Evolutionary conservation across 208 protist genomes (phyloP).

Genomic region (Leishmania gerbilli): DNA sequence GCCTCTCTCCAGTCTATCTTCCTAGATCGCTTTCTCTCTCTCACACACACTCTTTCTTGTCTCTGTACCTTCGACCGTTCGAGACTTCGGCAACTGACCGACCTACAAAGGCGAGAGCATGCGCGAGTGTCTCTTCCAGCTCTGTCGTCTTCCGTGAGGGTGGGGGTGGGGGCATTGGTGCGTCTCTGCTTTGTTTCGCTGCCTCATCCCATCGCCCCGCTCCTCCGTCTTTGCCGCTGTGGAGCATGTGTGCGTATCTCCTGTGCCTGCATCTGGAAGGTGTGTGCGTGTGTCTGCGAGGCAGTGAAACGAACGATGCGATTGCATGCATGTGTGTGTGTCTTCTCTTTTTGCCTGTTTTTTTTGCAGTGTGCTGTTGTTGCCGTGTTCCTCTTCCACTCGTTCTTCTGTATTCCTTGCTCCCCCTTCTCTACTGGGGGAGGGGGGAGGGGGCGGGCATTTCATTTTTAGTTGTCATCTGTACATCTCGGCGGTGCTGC

Average conservation of each 20-base stretch:
- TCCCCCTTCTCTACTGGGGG: not conserved
- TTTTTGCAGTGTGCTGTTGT: not conserved
- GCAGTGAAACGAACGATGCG: too few species aligned
- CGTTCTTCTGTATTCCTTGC: not conserved
- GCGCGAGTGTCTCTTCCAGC: not conserved
- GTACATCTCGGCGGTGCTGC: not conserved
- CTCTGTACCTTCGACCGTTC: not conserved
- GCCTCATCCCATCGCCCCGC: not conserved
- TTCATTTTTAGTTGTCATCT: not conserved
- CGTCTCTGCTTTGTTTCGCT: not conserved
- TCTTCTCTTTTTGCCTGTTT: not conserved
- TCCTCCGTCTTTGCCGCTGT: not conserved
- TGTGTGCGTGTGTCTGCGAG: not conserved
- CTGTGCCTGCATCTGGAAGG: not conserved
- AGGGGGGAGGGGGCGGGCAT: not conserved
- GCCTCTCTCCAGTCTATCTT: not conserved
- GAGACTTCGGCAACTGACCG: not conserved
- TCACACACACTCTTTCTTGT: not conserved
- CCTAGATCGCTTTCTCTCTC: not conserved
- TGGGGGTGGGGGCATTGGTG: not conserved
- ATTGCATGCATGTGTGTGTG: too few species aligned
- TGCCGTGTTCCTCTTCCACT: not conserved
- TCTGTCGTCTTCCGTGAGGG: not conserved
- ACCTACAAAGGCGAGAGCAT: not conserved
- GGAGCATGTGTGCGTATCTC: not conserved